phyloP scores from a whole-genome alignment of 208 protist genomes.

The Acanthamoeba triangularis region DNA sequence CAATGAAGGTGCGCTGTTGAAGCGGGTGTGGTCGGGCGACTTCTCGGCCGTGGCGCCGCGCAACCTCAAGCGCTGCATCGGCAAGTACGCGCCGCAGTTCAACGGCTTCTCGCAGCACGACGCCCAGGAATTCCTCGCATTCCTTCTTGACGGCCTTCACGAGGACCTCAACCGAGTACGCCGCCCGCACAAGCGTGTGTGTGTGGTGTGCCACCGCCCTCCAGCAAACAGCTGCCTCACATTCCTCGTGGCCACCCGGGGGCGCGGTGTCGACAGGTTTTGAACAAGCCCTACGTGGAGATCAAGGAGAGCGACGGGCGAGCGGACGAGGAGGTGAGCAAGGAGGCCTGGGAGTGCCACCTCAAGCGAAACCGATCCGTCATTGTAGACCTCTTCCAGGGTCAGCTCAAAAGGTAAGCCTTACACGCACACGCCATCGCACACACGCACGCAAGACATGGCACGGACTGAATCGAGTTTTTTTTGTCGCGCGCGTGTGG shows the following conservation, averaged over 20 bases:
- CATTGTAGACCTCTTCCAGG: conserved; percentile 92
- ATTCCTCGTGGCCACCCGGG: background rate
- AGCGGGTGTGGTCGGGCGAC: conserved; percentile 90
- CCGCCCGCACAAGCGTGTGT: background rate
- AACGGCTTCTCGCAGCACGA: conserved; percentile 87
- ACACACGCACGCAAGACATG: background rate
- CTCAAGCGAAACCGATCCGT: conserved; percentile 95
- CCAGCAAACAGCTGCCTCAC: background rate
- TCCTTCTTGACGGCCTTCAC: conserved; percentile 85
- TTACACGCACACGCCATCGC: background rate
- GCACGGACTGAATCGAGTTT: too few relatives aligned
- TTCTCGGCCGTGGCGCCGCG: conserved; percentile 91
- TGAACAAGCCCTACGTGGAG: conserved; percentile 93
- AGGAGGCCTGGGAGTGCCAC: conserved; percentile 94
- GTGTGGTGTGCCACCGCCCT: background rate
- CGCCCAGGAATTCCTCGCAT: conserved; percentile 91
- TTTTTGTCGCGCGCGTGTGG: too few relatives aligned
- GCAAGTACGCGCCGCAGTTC: conserved; percentile 83
- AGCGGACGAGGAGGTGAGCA: conserved; percentile 90
- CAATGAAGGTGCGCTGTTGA: conserved; percentile 89
- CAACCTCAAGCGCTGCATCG: conserved; percentile 93
- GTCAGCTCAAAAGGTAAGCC: conserved; percentile 88
- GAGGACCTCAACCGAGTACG: conserved; percentile 88
- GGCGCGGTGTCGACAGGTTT: conserved; percentile 73
- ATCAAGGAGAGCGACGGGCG: conserved; percentile 91